Evolutionary conservation across 108 stramenopile species (phyloP).

Genomic region (Skeletonema potamos): DNA sequence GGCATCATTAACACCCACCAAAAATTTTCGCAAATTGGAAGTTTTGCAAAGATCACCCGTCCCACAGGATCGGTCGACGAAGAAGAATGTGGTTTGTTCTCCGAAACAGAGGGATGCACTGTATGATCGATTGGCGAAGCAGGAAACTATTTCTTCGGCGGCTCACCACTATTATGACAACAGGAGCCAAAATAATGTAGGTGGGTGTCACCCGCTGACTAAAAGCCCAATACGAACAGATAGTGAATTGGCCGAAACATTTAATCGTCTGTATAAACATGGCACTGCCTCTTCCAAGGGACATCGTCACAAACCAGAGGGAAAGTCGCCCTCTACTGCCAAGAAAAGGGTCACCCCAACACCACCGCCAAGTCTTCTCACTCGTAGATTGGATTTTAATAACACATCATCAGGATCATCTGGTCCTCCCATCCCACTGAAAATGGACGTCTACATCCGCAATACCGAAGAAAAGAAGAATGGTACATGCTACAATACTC

Average conservation of each 20-base stretch:
- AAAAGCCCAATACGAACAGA: not conserved
- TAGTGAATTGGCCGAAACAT: not conserved
- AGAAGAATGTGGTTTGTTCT: constrained; percentile 1
- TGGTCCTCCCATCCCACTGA: not conserved
- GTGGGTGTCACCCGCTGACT: not conserved
- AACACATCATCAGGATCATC: not conserved
- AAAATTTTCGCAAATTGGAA: not conserved
- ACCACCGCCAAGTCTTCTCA: constrained; percentile 9
- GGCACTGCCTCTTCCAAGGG: constrained; percentile 15
- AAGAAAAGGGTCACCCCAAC: not conserved
- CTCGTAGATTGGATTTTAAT: not conserved
- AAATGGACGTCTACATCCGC: constrained; percentile 11
- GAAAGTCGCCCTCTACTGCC: not conserved
- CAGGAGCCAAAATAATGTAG: not conserved
- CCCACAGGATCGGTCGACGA: constrained; percentile 6
- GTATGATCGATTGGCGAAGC: constrained; percentile 15
- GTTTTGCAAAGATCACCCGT: not conserved
- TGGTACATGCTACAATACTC: not conserved
- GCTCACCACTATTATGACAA: constrained; percentile 9
- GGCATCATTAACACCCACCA: not conserved
- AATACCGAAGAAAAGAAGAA: not conserved
- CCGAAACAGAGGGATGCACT: constrained; percentile 10
- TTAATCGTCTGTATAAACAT: constrained; percentile 14
- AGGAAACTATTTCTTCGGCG: constrained; percentile 15
- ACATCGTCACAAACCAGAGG: constrained; percentile 2